phyloP scores from a whole-genome alignment of 2,329 filamentous ascomycete species.

The Zalaria obscura region DNA sequence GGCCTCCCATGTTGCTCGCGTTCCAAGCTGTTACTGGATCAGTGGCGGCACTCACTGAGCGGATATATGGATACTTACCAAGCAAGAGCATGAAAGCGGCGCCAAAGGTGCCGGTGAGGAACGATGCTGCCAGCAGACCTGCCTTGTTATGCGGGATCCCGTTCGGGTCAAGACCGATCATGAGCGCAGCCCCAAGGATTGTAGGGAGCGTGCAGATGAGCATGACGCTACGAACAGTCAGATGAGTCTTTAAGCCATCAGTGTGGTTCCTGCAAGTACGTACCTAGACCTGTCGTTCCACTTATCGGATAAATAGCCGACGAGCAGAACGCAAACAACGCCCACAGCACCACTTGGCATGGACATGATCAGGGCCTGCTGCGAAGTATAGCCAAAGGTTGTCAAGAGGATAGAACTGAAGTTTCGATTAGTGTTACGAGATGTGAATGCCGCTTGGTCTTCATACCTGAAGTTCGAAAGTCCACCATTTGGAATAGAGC shows the following conservation, averaged over 20 bases:
- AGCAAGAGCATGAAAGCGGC: constrained; percentile 24
- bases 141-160: constrained; percentile 20
- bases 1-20: constrained; percentile 31
- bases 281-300: constrained; percentile 21
- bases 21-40: constrained; percentile 21
- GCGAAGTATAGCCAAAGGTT: constrained; percentile 26
- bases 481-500: constrained; percentile 27
- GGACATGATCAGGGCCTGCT: constrained; percentile 29
- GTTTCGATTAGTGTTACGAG: too few species aligned
- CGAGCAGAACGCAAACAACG: constrained; percentile 25
- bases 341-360: constrained; percentile 29
- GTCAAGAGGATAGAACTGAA: constrained; percentile 26
- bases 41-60: too few species aligned
- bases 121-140: constrained; percentile 17
- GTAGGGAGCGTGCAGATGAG: constrained; percentile 30
- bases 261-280: too few species aligned
- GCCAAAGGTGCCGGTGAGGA: constrained; percentile 20
- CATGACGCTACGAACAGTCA: constrained; percentile 18
- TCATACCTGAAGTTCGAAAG: constrained; percentile 20
- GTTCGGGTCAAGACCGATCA: constrained; percentile 21
- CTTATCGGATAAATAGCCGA: constrained; percentile 24
- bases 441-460: too few species aligned
- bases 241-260: too few species aligned
- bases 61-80: too few species aligned
- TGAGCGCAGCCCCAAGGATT: constrained; percentile 30